Evolutionary conservation across 352 stramenopile genomes (phyloP), one percentile per base, ranked within the genome.

Genomic region (Pythium pectinolyticum): DNA sequence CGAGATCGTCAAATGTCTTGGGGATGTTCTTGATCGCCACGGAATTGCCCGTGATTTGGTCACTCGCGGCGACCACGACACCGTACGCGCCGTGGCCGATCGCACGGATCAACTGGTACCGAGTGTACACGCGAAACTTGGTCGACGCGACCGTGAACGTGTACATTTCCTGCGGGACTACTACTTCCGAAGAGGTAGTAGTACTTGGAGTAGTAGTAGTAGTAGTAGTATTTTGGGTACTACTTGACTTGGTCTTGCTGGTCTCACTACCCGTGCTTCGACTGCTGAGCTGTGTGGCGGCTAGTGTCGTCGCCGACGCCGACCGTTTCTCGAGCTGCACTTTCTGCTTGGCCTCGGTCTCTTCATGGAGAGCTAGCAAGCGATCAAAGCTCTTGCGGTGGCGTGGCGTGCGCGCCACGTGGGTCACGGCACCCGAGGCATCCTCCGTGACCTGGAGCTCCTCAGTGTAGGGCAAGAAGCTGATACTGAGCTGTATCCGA

Each of bases 1-100:
- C 79, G 2, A 94, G 72, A 57, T 94, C 84, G 41, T 94, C 84
- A 24, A 94, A 94, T 1, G 82, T 94, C 61, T 88, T 88, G 25
- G 84, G 82, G 48, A 94, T 85, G 62, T 94, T 94, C 63, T 94
- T 94, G 68, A 94, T 92, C 24, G 84, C 84, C 3, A 94, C 82
- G 15, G 84, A 89, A 51, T 92, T 90, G 52, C 84, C 84, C 32
- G 80, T 89, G 41, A 90, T 73, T 72, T 90, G 82, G 69, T 94
- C 84, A 41, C 78, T 90, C 19, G 82, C 84, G 32, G 84, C 84
- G 60, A 94, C 90, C 12, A 94, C 84, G 6, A 92, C 78, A 19
- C 84, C 82, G 54, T 94, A 94, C 15, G 84, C 84, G 20, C 84
- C 84, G 52, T 94, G 82, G 12, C 84, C 84, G 53, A 92, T 91